Base-by-base conservation (phyloP, 352 stramenopile species). In the Thraustochytrium sp. region DNA sequence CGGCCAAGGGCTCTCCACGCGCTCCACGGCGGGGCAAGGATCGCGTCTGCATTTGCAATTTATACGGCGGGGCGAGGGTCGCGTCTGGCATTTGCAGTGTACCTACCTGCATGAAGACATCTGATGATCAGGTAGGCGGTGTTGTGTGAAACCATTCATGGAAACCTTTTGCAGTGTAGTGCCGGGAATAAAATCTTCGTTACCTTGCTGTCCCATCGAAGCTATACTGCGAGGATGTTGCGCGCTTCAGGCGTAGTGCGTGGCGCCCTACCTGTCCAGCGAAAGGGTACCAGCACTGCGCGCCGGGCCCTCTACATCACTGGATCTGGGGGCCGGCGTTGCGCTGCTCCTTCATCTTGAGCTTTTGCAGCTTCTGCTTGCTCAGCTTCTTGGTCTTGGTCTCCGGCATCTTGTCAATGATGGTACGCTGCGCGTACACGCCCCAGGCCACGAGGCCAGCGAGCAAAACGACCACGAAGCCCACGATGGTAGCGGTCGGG, bases 301-400 rank as follows among this genome's bases (percentile, higher is more conserved):
- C 18, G 48, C 18, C 16, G n/a, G n/a, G 48, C 16, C 18, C 18
- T 55, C 48, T 23, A 23, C 48, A 55, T 55, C n/a, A 55, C 48
- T 55, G 48, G 48, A 55, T 55, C 59, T 72, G 59, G 36, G 46
- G 9, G 34, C 9, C 21, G 31, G 62, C 36, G 13, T 29, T 31
- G 68, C 68, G 68, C 53, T 80, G 68, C 49, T 46, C 68, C 44
- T 63, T 68, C n/a, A 80, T 8, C 34, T 51, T 44, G 9, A 55
- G 34, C 44, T 80, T 80, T 18, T 46, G 68, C 48, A 42, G 48
- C 68, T 80, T 80, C 40, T 80, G 48, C 68, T 80, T 80, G 53
- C 13, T 37, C n/a, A 63, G 23, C 68, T 80, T 80, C 4, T 80
- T 80, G 48, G 48, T 37, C 68, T 46, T 63, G 29, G 34, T 34